Base-by-base conservation (phyloP, 306 rosid species). In the Rosa rugosa region DNA sequence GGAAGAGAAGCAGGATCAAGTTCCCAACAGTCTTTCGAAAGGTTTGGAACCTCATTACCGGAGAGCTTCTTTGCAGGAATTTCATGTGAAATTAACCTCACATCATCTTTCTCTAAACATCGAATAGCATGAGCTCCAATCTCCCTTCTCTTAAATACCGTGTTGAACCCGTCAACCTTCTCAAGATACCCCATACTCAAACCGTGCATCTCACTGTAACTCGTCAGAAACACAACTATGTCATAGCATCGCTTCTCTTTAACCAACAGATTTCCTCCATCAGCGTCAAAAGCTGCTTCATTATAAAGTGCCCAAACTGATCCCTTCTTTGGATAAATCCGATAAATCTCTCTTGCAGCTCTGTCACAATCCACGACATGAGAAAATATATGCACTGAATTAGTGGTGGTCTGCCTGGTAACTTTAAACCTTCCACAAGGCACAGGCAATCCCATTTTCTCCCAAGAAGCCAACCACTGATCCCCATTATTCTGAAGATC, bases 1-100 rank as follows among this genome's bases (percentile, higher is more conserved):
- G 98, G 91, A 87, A 95, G 98, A 14, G 98, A 92, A 70, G 98
- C 99, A 47, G 98, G 99, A 87, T 95, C 97, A 72, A 95, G 99
- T 62, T 95, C 97, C 99, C 97, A 92, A 80, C 91, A 95, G 73
- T 85, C 88, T 82, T 90, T 90, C 79, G 87, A 45, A 75, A 85
- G 81, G 57, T 83, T 88, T 62, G 91, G 82, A 81, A 86, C 86
- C 77, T 88, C 97, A 1, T 79, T 51, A n/a, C 84, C 89, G 41
- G 90, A 77, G 17, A 91, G 82, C 84, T 90, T 95, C 85, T 87
- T 76, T 3, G 91, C 93, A 47, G 99, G 98, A 84, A 95, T 92
- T 84, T 92, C 96, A 83, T 91, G 99, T 25, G 99, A 95, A 84
- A 89, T 76, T 36, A 89, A 84, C 80, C 81, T 67, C 38, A 93